Base-by-base conservation (phyloP, 2,329 filamentous ascomycete species). In the Colletotrichum eremochloae region DNA sequence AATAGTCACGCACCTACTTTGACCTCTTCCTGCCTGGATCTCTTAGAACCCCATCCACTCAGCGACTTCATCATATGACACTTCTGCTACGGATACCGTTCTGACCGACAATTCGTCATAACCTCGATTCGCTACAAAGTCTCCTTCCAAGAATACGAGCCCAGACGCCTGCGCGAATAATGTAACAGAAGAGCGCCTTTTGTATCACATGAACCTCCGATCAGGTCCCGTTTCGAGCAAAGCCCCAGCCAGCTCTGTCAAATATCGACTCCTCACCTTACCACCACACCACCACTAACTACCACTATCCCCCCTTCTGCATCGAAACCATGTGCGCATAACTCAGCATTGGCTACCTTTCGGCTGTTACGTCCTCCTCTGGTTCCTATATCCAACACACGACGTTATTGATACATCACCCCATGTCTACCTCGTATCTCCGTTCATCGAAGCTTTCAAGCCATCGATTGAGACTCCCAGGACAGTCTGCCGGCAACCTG, bases 41-140 rank as follows among this genome's bases (percentile, higher is more conserved):
- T 61, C 74, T 66, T 74, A 76, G 74, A 76, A 76, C 75, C 72
- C 75, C 76, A 73, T 76, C 76, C 77, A 78, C 76, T 78, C 75
- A 77, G 74, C 68, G 58, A 52, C 67, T 72, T 67, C 65, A 67
- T 75, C 73, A 73, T 75, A 74, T 64, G 74, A 71, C 71, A 46
- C 57, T 67, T 52, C 64, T 68, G 52, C 67, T 33, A 44, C 52
- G 60, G 24, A 55, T 63, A 53, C 48, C 60, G 48, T 53, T 58
- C 60, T 70, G 66, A 62, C 68, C 64, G 68, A 68, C 57, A 50
- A 36, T 71, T 71, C 57, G 52, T 63, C 57, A 63, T 71, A 52
- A n/a, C 46, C 36, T 68, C 50, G 42, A 58, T 48, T 67, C 29
- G 48, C 56, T 48, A 48, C 14, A 58, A 1, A 24, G 36, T 29